Conservation (phyloP, 768 basidiomycete species). For the Boletus pseudo-olivaceus region DNA sequence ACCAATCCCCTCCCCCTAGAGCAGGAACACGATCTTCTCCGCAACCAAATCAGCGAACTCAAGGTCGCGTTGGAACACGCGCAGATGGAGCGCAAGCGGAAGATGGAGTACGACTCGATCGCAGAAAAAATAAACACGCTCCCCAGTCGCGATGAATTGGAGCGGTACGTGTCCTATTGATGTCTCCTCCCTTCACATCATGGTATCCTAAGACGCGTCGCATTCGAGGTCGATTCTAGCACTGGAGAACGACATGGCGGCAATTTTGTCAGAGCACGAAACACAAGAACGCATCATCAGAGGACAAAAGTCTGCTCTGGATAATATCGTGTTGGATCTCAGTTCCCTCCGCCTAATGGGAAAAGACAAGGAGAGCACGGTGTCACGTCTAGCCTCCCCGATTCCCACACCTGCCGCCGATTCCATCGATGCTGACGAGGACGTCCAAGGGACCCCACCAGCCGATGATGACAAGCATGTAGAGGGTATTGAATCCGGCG, state of each 20-base stretch:
- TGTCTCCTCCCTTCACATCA: background rate
- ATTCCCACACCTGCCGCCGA: conserved; percentile 52
- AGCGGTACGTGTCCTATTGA: conserved; percentile 54
- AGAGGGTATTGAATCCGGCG: conserved; percentile 43
- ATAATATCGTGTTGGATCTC: conserved; percentile 61
- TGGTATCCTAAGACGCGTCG: background rate
- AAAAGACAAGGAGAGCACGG: conserved; percentile 54
- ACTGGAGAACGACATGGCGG: conserved; percentile 74
- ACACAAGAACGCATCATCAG: conserved; percentile 63
- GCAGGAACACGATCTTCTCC: conserved; percentile 63
- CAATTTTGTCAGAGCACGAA: conserved; percentile 73
- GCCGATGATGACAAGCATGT: conserved; percentile 35
- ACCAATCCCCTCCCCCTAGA: conserved; percentile 37
- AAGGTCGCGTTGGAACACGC: conserved; percentile 76
- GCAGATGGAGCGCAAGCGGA: conserved; percentile 67
- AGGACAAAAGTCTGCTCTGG: conserved; percentile 65
- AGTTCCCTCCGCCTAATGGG: conserved; percentile 60
- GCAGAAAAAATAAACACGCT: conserved; percentile 80
- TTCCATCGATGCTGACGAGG: conserved; percentile 24
- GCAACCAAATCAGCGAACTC: conserved; percentile 71
- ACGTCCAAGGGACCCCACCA: conserved; percentile 17
- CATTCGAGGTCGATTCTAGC: conserved; percentile 55
- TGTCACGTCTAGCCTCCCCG: conserved; percentile 39
- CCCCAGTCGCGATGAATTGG: conserved; percentile 72
- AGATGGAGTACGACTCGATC: conserved; percentile 84